A percentile compares a stretch with the other conserved stretches of the same genome.
Conservation (phyloP, 352 stramenopile genomes). For the Phytophthora pseudosyringae region DNA sequence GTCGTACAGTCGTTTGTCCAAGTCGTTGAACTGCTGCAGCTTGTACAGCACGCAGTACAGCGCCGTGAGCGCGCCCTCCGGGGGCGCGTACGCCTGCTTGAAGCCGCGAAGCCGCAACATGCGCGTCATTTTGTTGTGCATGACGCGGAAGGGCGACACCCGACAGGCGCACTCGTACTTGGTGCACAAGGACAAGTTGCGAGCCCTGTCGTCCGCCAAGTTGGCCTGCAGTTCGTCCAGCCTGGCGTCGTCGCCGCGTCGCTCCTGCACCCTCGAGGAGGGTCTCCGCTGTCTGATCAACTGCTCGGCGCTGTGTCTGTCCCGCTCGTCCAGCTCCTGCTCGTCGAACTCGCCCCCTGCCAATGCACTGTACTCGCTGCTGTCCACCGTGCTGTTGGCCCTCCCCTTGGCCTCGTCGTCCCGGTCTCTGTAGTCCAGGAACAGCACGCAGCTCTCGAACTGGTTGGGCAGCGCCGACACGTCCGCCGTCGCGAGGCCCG, state of each 20-base stretch:
- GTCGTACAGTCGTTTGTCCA: conserved; percentile 74
- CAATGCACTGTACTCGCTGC: conserved; percentile 34
- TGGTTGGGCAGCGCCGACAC: conserved; percentile 48
- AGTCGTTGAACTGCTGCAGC: conserved; percentile 75
- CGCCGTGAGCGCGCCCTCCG: conserved; percentile 46
- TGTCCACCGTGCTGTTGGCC: conserved; percentile 19
- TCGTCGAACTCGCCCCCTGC: conserved; percentile 23
- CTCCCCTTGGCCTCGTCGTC: conserved; percentile 18
- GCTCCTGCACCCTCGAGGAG: conserved; percentile 5
- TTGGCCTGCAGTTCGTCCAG: conserved; percentile 74
- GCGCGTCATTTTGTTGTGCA: conserved; percentile 61
- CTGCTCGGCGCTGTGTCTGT: conserved; percentile 14
- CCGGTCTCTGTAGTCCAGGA: conserved; percentile 49
- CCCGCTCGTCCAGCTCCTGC: conserved; percentile 14
- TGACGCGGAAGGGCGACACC: conserved; percentile 64
- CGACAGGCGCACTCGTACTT: conserved; percentile 77
- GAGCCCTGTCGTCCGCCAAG: conserved; percentile 67
- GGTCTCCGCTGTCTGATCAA: conserved; percentile 23
- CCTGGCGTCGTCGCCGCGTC: conserved; percentile 24
- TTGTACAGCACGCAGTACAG: conserved; percentile 71
- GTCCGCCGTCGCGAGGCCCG: conserved; percentile 50
- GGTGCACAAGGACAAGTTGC: conserved; percentile 75
- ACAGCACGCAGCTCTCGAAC: conserved; percentile 58
- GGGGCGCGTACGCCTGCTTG: conserved; percentile 52
- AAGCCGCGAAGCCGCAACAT: conserved; percentile 66